Evolutionary conservation across 257 asterid species (phyloP).

Genomic region (Nicotiana obtusifolia): DNA sequence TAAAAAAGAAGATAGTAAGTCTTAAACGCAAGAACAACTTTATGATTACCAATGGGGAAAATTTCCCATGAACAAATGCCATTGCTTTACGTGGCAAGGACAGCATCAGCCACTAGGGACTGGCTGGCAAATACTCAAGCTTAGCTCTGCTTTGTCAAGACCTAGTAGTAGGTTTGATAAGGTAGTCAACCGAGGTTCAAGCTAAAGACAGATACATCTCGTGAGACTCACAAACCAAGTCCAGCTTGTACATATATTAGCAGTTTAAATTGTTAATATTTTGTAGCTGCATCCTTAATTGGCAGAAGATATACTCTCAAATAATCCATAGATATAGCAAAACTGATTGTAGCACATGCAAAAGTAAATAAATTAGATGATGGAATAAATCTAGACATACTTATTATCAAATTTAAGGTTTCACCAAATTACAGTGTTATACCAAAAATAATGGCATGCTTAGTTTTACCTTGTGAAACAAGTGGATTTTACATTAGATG

Average conservation of each 20-base stretch:
- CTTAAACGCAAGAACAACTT: no score
- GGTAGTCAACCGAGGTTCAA: neutral
- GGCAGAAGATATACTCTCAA: neutral
- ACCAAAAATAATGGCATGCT: neutral
- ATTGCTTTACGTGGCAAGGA: neutral
- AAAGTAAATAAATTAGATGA: neutral
- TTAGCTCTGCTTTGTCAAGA: neutral
- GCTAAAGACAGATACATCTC: neutral
- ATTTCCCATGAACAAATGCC: neutral
- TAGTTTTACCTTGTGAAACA: neutral
- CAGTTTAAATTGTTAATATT: neutral
- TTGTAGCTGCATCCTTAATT: neutral
- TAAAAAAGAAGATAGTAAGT: neutral
- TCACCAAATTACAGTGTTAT: neutral
- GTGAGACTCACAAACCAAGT: neutral
- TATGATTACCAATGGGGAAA: no score
- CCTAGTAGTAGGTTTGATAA: neutral
- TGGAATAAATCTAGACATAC: neutral
- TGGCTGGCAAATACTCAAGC: neutral
- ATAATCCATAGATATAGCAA: neutral
- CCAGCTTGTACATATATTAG: neutral
- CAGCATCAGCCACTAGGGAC: neutral
- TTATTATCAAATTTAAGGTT: neutral
- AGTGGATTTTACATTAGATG: neutral
- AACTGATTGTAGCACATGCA: neutral